Evolutionary conservation across 352 stramenopile genomes (phyloP).

Genomic region (Phytophthora foliorum): DNA sequence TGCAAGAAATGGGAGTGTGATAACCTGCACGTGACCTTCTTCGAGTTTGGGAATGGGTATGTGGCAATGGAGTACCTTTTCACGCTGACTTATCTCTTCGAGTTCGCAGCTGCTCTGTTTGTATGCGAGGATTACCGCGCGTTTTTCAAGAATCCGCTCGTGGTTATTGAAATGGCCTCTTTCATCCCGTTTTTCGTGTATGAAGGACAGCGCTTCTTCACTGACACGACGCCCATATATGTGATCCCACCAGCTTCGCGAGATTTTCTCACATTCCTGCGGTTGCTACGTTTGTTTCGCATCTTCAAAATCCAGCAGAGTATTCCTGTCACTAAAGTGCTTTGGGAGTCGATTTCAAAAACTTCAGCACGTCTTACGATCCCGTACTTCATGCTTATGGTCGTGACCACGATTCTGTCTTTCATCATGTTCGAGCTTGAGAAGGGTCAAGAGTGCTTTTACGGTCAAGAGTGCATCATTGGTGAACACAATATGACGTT

Average conservation of each 20-base stretch:
- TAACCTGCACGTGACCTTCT: slow-evolving; percentile 75
- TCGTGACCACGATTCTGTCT: slow-evolving; percentile 77
- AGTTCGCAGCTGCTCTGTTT: slow-evolving; percentile 54
- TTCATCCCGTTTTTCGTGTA: slow-evolving; percentile 79
- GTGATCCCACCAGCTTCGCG: slow-evolving; percentile 72
- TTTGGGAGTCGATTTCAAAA: slow-evolving; percentile 87
- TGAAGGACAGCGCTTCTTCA: slow-evolving; percentile 54
- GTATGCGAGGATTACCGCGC: slow-evolving; percentile 47
- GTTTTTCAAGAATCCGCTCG: slow-evolving; percentile 76
- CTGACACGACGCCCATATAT: slow-evolving; percentile 55
- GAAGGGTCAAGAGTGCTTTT: slow-evolving; percentile 83
- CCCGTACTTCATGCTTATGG: slow-evolving; percentile 84
- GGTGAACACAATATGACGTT: slow-evolving; percentile 69
- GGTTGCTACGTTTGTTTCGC: slow-evolving; percentile 66
- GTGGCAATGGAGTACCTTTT: slow-evolving; percentile 74
- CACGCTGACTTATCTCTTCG: slow-evolving; percentile 70
- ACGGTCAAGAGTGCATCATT: slow-evolving; percentile 71
- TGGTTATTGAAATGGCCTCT: slow-evolving; percentile 71
- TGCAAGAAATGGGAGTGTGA: slow-evolving; percentile 86
- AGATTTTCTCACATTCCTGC: slow-evolving; percentile 68
- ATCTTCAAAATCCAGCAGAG: slow-evolving; percentile 87
- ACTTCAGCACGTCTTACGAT: slow-evolving; percentile 79
- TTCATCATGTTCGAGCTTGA: slow-evolving; percentile 88
- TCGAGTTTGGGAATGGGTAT: slow-evolving; percentile 71
- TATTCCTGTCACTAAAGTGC: slow-evolving; percentile 81